A percentile compares a stretch with the other conserved stretches of the same genome.
These are phyloP conservation scores for Plasmodium yoelii DNA, from an alignment of 169 alveolate species.

Conservation along the genomic window DNA sequence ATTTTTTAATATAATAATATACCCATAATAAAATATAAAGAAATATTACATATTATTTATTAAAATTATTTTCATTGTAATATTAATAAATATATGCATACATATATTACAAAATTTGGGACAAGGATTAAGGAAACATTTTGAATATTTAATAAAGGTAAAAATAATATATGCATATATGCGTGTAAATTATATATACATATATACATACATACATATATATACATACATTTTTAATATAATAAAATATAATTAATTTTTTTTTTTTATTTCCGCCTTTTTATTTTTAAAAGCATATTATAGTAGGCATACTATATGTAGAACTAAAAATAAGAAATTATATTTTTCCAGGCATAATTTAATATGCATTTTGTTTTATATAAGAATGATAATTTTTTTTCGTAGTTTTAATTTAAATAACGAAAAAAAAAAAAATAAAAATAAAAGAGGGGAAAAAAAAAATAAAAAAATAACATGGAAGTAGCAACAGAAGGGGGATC, in stretches of 20 bases:
- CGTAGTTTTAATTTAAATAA: too few species aligned
- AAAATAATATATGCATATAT: too few species aligned
- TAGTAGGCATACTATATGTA: not conserved
- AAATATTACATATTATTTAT: too few species aligned
- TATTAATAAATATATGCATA: too few species aligned
- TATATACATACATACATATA: too few species aligned
- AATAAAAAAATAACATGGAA: constrained; percentile 19
- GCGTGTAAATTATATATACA: too few species aligned
- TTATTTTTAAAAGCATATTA: not conserved
- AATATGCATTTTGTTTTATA: not conserved
- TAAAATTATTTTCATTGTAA: too few species aligned
- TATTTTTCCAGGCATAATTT: not conserved
- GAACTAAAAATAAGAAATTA: not conserved
- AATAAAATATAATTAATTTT: not conserved
- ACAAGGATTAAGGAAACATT: too few species aligned
- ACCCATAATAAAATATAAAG: too few species aligned
- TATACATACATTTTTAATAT: not conserved
- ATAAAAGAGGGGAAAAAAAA: not conserved
- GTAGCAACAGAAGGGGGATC: constrained; percentile 8
- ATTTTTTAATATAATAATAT: not conserved
- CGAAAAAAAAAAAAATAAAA: too few species aligned
- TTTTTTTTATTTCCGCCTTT: constrained; percentile 1
- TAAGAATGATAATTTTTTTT: not conserved
- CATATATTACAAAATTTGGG: too few species aligned
- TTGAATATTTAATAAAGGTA: too few species aligned